Conservation (phyloP, 2,329 filamentous ascomycete genomes). For the Aspergillus ochraceoroseus region DNA sequence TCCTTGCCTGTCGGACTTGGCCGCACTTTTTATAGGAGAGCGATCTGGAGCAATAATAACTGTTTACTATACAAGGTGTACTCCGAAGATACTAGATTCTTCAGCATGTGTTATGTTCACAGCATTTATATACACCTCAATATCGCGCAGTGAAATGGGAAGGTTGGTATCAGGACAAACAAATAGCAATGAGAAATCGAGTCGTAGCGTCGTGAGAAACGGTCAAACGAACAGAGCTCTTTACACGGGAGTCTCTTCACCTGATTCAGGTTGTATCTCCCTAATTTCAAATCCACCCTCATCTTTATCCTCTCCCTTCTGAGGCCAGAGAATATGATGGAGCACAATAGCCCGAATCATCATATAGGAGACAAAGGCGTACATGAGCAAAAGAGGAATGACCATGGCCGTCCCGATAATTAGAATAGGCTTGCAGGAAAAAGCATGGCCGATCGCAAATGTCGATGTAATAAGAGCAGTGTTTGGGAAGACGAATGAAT, state of each 20-base stretch:
- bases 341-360: slow-evolving; percentile 65
- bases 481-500: slow-evolving; percentile 76
- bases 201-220: too few species aligned
- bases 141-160: too few species aligned
- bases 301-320: slow-evolving; percentile 61
- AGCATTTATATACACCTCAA: too few species aligned
- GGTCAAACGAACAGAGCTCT: too few species aligned
- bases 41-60: not conserved
- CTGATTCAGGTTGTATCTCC: slow-evolving; percentile 25
- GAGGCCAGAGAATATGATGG: slow-evolving; percentile 70
- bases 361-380: slow-evolving; percentile 62
- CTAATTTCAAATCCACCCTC: slow-evolving; percentile 54
- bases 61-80: not conserved
- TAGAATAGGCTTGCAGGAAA: slow-evolving; percentile 56
- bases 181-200: too few species aligned
- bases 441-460: slow-evolving; percentile 61
- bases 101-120: too few species aligned
- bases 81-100: too few species aligned
- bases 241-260: slow-evolving; percentile 19
- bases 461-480: slow-evolving; percentile 70
- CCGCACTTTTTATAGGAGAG: not conserved
- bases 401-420: slow-evolving; percentile 66
- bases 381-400: slow-evolving; percentile 60
- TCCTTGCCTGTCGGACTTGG: slow-evolving; percentile 5
- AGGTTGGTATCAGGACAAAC: too few species aligned